Evolutionary conservation across 179 eudicot species (phyloP).

Genomic region (Silene vulgaris): DNA sequence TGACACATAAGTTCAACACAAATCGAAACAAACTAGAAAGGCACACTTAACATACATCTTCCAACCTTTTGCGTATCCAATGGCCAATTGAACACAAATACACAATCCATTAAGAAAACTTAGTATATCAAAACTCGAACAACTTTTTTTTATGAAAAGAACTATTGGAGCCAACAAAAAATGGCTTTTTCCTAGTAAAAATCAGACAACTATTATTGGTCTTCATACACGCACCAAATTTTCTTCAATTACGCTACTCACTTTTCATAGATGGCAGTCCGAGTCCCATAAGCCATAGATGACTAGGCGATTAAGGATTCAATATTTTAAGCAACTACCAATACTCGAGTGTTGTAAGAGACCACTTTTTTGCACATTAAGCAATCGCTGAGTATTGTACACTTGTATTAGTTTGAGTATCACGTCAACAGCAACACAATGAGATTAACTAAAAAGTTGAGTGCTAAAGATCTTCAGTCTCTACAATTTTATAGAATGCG

Average conservation of each 20-base stretch:
- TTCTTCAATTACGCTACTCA: neutral
- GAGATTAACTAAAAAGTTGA: neutral
- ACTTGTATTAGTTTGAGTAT: neutral
- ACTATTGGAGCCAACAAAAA: no score
- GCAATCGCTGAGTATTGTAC: neutral
- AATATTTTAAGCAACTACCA: neutral
- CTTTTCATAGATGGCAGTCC: neutral
- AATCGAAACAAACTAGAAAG: neutral
- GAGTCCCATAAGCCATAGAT: neutral
- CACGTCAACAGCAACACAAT: neutral
- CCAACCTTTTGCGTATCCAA: neutral
- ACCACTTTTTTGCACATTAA: neutral
- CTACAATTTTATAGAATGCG: neutral
- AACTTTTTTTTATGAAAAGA: neutral
- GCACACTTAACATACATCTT: neutral
- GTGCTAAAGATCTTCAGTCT: neutral
- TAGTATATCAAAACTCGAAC: neutral
- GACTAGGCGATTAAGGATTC: neutral
- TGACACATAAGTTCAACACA: neutral
- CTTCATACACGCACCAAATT: conserved; percentile 1
- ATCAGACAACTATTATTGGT: neutral
- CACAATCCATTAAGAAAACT: neutral
- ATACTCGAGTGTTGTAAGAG: neutral
- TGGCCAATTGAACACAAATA: neutral
- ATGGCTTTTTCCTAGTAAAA: no score